A percentile compares a stretch with the other conserved stretches of the same genome.
phyloP scores from a whole-genome alignment of 148 eudicot genomes.

The Heliamphora exappendiculata region DNA sequence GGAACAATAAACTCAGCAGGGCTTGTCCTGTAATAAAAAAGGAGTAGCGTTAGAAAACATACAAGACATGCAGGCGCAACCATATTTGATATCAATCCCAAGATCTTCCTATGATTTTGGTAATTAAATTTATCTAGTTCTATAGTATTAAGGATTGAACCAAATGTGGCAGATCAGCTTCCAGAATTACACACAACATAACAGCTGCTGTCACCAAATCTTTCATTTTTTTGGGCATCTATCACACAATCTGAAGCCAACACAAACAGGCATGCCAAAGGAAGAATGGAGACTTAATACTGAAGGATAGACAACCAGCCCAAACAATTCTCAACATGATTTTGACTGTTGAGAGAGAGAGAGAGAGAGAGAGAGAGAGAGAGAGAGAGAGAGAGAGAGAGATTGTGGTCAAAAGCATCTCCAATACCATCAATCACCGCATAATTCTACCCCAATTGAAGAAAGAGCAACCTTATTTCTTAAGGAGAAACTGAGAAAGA shows the following conservation, averaged over 20 bases:
- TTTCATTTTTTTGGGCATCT: too few species aligned
- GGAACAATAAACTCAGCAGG: constrained; percentile 95
- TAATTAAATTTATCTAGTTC: not conserved
- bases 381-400: too few species aligned
- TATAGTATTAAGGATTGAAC: not conserved
- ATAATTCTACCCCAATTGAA: not conserved
- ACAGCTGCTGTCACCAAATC: not conserved
- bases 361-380: too few species aligned
- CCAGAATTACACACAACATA: not conserved
- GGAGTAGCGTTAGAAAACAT: not conserved
- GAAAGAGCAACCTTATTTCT: not conserved
- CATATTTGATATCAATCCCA: not conserved
- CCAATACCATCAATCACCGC: not conserved
- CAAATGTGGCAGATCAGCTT: not conserved
- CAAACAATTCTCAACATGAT: not conserved
- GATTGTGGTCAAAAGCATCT: not conserved
- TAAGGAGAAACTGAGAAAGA: not conserved
- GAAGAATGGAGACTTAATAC: not conserved
- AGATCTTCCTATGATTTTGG: not conserved
- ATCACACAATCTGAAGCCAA: not conserved
- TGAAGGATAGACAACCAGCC: not conserved
- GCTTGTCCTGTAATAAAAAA: constrained; percentile 60
- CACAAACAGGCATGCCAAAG: not conserved
- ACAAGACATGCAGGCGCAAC: not conserved
- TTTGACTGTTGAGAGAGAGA: too few species aligned